Conservation (phyloP, 208 protist species). For the Borovskyia barvae region DNA sequence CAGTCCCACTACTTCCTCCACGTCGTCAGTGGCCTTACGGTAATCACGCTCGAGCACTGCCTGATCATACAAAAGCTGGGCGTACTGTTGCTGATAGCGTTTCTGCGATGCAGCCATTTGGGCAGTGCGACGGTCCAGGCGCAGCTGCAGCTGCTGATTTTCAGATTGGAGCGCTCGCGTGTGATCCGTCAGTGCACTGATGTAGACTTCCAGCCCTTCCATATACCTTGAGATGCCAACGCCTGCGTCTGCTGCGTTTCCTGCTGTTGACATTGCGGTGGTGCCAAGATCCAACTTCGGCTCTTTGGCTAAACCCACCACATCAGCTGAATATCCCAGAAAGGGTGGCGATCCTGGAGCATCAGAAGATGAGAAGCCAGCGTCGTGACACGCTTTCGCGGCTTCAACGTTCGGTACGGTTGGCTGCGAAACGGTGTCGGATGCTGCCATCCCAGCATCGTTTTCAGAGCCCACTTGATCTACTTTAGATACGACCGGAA, state of each 20-base stretch:
- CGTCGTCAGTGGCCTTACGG: constrained; percentile 6
- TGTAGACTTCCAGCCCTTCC: constrained; percentile 11
- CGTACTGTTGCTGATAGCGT: constrained; percentile 14
- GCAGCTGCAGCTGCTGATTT: constrained; percentile 19
- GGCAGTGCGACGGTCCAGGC: constrained; percentile 8
- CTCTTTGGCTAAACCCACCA: too few species aligned
- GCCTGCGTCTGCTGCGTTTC: too few species aligned
- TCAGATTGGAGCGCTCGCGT: constrained; percentile 9
- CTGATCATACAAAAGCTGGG: constrained; percentile 11
- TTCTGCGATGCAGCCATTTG: constrained; percentile 11
- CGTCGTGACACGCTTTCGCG: too few species aligned
- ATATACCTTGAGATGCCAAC: constrained; percentile 5
- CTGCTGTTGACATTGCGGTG: too few species aligned
- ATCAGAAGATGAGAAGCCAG: too few species aligned
- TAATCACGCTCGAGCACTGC: constrained; percentile 7
- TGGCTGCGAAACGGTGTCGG: background rate
- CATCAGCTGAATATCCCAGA: too few species aligned
- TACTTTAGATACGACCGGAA: too few species aligned
- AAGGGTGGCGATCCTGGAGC: background rate
- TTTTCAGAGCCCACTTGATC: too few species aligned
- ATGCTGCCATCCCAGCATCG: too few species aligned
- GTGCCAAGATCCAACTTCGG: too few species aligned
- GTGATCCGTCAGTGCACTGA: constrained; percentile 3
- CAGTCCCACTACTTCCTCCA: constrained; percentile 16
- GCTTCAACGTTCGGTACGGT: too few species aligned